A percentile compares a stretch with the other conserved stretches of the same genome.
These are phyloP conservation scores for Nepenthes gracilis DNA, from an alignment of 148 eudicot species.

Conservation along the genomic window DNA sequence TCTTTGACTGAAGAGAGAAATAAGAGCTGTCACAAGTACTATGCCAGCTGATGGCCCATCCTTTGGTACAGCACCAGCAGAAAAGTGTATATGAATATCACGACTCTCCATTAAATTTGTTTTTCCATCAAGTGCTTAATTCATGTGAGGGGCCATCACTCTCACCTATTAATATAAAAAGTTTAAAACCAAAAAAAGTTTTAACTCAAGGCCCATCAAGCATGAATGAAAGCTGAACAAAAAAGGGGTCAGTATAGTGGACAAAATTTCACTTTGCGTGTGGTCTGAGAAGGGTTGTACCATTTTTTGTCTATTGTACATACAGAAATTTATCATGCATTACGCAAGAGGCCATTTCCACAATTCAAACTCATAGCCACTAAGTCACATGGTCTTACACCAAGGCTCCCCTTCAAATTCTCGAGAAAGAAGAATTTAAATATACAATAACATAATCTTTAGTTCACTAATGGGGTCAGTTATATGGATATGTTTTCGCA, in stretches of 20 bases:
- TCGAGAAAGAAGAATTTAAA: too few species aligned
- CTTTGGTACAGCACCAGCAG: constrained; percentile 96
- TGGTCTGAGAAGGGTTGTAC: too few species aligned
- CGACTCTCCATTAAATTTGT: constrained; percentile 69
- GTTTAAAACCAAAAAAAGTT: background rate
- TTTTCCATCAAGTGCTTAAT: constrained; percentile 42
- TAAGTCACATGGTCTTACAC: too few species aligned
- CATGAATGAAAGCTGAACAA: background rate
- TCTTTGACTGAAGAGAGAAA: constrained; percentile 70
- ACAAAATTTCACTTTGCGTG: background rate
- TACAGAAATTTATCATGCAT: too few species aligned
- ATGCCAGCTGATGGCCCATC: constrained; percentile 99
- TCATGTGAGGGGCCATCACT: constrained; percentile 72
- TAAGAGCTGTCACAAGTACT: constrained; percentile 81
- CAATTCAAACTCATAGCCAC: too few species aligned
- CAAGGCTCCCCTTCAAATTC: too few species aligned
- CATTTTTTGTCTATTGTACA: too few species aligned
- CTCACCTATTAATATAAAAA: constrained; percentile 42
- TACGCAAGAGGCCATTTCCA: too few species aligned
- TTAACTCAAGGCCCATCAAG: constrained; percentile 4
- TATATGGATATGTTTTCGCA: too few species aligned
- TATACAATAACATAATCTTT: too few species aligned
- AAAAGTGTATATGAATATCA: constrained; percentile 94
- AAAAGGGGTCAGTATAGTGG: background rate
- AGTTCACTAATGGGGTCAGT: too few species aligned